A percentile compares a stretch with the other conserved stretches of the same genome.
phyloP scores from a whole-genome alignment of 495 filamentous ascomycete species.

The Polyplosphaeria fusca region DNA sequence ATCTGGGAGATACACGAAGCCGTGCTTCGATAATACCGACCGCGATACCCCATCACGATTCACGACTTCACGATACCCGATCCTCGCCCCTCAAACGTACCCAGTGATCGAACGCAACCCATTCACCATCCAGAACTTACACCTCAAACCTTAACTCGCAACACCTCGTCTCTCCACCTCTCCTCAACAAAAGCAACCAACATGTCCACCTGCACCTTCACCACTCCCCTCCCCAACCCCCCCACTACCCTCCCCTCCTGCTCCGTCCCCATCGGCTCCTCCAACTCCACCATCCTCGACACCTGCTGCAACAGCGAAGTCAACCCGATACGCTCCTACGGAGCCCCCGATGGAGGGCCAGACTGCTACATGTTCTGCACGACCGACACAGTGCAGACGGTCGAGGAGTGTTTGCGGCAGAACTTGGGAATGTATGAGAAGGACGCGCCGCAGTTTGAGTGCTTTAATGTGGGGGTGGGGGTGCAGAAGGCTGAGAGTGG shows the following conservation, averaged over 20 bases:
- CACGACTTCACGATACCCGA: too few relatives aligned
- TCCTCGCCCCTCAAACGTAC: too few relatives aligned
- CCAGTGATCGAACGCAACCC: too few relatives aligned
- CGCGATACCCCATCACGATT: too few relatives aligned
- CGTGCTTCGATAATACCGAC: too few relatives aligned
- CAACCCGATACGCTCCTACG: constrained; percentile 10
- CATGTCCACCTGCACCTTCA: neutral
- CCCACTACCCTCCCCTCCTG: constrained; percentile 11
- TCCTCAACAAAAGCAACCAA: too few relatives aligned
- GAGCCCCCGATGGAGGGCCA: neutral
- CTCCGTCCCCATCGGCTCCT: constrained; percentile 17
- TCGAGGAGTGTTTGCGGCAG: constrained; percentile 6
- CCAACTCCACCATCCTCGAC: constrained; percentile 24
- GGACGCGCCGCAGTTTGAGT: neutral
- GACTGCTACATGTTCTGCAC: constrained; percentile 20
- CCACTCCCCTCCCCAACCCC: constrained; percentile 3
- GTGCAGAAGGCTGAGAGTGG: too few relatives aligned
- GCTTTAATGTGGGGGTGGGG: too few relatives aligned
- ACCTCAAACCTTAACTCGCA: too few relatives aligned
- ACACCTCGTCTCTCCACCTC: too few relatives aligned
- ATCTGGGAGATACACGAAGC: too few relatives aligned
- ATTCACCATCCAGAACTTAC: too few relatives aligned
- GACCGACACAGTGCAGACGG: neutral
- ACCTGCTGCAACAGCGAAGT: constrained; percentile 23
- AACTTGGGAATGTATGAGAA: constrained; percentile 1